These are phyloP conservation scores for Phytophthora melonis DNA, from an alignment of 352 stramenopile species.

Conservation along the genomic window DNA sequence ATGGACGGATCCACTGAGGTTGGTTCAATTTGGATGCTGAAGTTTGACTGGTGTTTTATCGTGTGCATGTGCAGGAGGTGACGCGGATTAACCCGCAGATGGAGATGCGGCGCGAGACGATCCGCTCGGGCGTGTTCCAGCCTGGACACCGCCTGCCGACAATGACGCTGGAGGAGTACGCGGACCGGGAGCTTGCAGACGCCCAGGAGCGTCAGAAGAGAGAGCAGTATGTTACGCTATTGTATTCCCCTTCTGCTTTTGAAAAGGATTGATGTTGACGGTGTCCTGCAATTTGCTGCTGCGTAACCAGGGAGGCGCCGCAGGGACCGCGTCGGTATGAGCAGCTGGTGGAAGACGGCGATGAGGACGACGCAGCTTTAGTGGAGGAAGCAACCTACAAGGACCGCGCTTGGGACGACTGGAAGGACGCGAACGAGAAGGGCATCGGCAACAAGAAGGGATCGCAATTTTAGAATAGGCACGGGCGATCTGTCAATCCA, in stretches of 20 bases:
- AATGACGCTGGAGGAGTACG: slow-evolving; percentile 96
- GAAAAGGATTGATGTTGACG: not conserved
- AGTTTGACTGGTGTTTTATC: not conserved
- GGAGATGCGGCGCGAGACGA: slow-evolving; percentile 89
- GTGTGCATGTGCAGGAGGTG: slow-evolving; percentile 56
- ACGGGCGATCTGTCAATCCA: not conserved
- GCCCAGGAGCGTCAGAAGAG: slow-evolving; percentile 89
- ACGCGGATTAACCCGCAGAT: slow-evolving; percentile 89
- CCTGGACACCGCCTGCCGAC: slow-evolving; percentile 96
- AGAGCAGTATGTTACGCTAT: slow-evolving; percentile 57
- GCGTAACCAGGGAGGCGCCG: slow-evolving; percentile 55
- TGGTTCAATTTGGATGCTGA: not conserved
- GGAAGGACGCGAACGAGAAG: slow-evolving; percentile 95
- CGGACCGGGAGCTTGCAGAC: slow-evolving; percentile 86
- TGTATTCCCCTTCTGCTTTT: not conserved
- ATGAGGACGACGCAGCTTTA: slow-evolving; percentile 94
- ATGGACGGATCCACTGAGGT: not conserved
- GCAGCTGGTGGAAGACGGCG: slow-evolving; percentile 94
- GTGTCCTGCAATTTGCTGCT: slow-evolving; percentile 3
- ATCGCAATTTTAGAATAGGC: slow-evolving; percentile 89
- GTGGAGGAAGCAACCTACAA: slow-evolving; percentile 94
- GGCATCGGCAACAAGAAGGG: slow-evolving; percentile 97
- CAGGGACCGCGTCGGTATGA: slow-evolving; percentile 90
- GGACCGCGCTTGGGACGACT: slow-evolving; percentile 97
- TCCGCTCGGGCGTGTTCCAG: slow-evolving; percentile 93